A percentile compares a stretch with the other conserved stretches of the same genome.
These are phyloP conservation scores for Lophium mytilinum DNA, from an alignment of 495 filamentous ascomycete genomes.

Conservation along the genomic window DNA sequence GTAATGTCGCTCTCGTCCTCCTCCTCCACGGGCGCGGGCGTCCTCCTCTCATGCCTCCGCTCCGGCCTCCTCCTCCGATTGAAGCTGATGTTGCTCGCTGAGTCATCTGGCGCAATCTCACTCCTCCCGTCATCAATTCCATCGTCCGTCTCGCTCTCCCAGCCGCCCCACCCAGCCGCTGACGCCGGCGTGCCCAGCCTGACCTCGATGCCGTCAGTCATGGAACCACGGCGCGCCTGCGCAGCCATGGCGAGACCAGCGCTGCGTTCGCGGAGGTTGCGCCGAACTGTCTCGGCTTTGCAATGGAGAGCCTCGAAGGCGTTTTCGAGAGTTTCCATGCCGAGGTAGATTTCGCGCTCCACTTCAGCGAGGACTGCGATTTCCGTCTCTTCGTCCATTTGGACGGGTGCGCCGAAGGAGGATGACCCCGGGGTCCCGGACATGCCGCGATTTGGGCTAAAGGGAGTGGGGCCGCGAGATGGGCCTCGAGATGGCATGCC, in stretches of 20 bases:
- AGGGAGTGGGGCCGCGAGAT: constrained; percentile 28
- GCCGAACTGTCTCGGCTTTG: constrained; percentile 74
- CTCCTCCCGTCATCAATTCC: constrained; percentile 55
- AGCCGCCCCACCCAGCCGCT: constrained; percentile 29
- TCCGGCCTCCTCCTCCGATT: constrained; percentile 63
- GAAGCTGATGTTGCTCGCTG: constrained; percentile 80
- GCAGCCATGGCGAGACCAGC: constrained; percentile 71
- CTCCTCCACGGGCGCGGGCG: constrained; percentile 79
- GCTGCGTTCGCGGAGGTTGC: constrained; percentile 66
- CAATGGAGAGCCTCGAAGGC: constrained; percentile 88
- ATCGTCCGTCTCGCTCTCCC: constrained; percentile 48
- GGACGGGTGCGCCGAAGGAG: constrained; percentile 55
- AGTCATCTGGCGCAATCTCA: constrained; percentile 64
- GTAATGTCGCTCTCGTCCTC: constrained; percentile 50
- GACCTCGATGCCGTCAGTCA: constrained; percentile 39
- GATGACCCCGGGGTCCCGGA: not conserved
- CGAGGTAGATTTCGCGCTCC: constrained; percentile 83
- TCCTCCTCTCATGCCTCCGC: constrained; percentile 63
- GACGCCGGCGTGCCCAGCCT: constrained; percentile 51
- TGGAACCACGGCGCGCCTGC: constrained; percentile 56
- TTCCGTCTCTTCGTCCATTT: constrained; percentile 89
- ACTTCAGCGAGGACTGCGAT: constrained; percentile 82
- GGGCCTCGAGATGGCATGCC: constrained; percentile 18
- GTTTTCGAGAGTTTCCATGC: constrained; percentile 92
- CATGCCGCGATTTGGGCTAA: constrained; percentile 18